phyloP scores from a whole-genome alignment of 129 eudicot genomes.

The Saposhnikovia divaricata region DNA sequence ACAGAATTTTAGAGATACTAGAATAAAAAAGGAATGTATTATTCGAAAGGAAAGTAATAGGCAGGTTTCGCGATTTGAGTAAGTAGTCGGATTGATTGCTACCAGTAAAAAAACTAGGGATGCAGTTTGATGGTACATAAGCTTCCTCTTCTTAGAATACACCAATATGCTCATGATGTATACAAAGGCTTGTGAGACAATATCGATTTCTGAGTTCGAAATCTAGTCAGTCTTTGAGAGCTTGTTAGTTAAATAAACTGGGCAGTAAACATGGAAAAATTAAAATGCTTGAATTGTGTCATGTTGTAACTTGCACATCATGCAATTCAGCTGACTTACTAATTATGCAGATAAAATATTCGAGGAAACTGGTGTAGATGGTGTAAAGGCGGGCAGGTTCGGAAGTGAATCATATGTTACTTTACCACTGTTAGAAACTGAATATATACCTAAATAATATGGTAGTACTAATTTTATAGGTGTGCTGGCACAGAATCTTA shows the following conservation, averaged over 20 bases:
- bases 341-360: not conserved
- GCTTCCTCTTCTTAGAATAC: not conserved
- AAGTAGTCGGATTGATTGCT: no score
- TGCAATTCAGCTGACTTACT: not conserved
- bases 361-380: not conserved
- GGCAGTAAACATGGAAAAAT: not conserved
- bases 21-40: no score
- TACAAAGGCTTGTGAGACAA: not conserved
- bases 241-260: not conserved
- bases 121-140: not conserved
- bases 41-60: no score
- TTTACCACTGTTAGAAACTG: not conserved
- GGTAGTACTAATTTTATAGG: constrained; percentile 19
- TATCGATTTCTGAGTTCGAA: not conserved
- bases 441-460: constrained; percentile 1
- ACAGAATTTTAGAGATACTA: no score
- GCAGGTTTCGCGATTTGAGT: no score
- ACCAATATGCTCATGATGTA: not conserved
- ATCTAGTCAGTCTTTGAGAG: not conserved
- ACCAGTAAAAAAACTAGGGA: not conserved
- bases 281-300: not conserved
- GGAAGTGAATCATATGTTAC: not conserved
- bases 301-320: not conserved
- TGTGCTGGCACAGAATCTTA: constrained; percentile 38
- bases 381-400: constrained; percentile 33